Base-by-base conservation (phyloP, 371 early-diverging fungal species). In the Rhizomucor pusillus region DNA sequence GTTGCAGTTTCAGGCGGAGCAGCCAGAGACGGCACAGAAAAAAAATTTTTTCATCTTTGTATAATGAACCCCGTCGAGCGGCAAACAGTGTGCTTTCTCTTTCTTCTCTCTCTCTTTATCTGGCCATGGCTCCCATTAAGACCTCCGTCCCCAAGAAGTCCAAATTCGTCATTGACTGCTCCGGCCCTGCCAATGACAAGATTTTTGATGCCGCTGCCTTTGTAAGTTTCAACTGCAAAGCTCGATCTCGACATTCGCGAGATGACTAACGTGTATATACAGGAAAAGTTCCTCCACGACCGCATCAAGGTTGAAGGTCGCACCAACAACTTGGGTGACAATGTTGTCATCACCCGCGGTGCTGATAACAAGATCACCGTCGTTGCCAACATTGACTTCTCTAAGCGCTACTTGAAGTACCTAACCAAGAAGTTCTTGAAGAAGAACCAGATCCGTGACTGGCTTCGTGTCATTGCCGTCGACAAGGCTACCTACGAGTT, bases 361-460 rank as follows among this genome's bases (percentile, higher is more conserved):
- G 72, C 67, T 63, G 88, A 87, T 62, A 81, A 81, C 75, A 83
- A 86, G 79, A 79, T 91, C 73, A 83, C 85, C 52, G 84, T 96
- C 73, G 84, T 86, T 66, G 73, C 90, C 73, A 85, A 80, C 72
- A 77, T 81, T 67, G 78, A 81, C 54, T 90, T 96, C 86, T 89
- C 97, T 79, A 98, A 98, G 94, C 92, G 96, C 66, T 97, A 97
- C 92, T 77, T 97, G 80, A 98, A 98, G 91, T 98, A 98, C 90
- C 88, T 97, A 50, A 91, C 98, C 83, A 98, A 98, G 93, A 94
- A 94, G 89, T 98, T 94, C 93, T 86, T 98, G 84, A 98, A 98
- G 92, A 96, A 98, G 93, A 84, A 96, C 90, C 85, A 88, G 78
- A 89, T 98, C 80, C 90, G 95, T 75, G 99, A 98, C 86, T 97